A percentile compares a stretch with the other conserved stretches of the same genome.
These are phyloP conservation scores for Arabis alpina DNA, from an alignment of 345 rosid species.

Conservation along the genomic window DNA sequence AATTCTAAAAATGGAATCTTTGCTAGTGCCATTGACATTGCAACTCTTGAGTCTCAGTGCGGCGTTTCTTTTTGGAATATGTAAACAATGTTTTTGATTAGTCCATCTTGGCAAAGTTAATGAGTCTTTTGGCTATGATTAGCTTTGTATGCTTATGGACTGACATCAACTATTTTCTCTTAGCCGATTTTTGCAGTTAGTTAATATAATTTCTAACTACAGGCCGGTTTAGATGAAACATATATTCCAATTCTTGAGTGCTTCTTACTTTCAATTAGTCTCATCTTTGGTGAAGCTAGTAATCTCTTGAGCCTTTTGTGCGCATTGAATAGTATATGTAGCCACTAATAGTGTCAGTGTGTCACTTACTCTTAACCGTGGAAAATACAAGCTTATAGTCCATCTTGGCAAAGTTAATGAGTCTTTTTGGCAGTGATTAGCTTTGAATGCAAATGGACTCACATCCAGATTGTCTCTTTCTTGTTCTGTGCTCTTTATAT, in stretches of 20 bases:
- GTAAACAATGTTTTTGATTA: background rate
- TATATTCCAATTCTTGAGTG: background rate
- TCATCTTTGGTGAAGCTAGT: slow-evolving; percentile 72
- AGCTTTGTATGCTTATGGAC: slow-evolving; percentile 55
- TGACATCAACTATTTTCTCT: slow-evolving; percentile 32
- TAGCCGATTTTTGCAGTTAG: slow-evolving; percentile 26
- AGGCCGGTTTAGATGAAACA: slow-evolving; percentile 29
- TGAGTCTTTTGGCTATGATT: slow-evolving; percentile 38
- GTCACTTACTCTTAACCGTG: background rate
- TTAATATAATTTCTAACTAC: slow-evolving; percentile 26
- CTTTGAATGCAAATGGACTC: slow-evolving; percentile 50
- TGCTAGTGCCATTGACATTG: slow-evolving; percentile 10
- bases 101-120: slow-evolving; percentile 66
- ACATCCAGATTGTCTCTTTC: slow-evolving; percentile 23
- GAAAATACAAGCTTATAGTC: background rate
- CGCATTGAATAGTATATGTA: background rate
- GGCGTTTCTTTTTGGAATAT: background rate
- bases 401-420: slow-evolving; percentile 8
- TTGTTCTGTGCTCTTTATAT: slow-evolving; percentile 7
- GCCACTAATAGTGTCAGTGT: background rate
- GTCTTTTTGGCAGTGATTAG: slow-evolving; percentile 10
- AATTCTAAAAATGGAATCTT: background rate
- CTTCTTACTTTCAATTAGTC: slow-evolving; percentile 39
- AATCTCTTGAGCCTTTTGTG: slow-evolving; percentile 2
- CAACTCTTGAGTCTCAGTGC: slow-evolving; percentile 5